A percentile compares a stretch with the other conserved stretches of the same genome.
Evolutionary conservation across 805 yeast genomes (phyloP).

Genomic region (Wickerhamomyces canadensis): DNA sequence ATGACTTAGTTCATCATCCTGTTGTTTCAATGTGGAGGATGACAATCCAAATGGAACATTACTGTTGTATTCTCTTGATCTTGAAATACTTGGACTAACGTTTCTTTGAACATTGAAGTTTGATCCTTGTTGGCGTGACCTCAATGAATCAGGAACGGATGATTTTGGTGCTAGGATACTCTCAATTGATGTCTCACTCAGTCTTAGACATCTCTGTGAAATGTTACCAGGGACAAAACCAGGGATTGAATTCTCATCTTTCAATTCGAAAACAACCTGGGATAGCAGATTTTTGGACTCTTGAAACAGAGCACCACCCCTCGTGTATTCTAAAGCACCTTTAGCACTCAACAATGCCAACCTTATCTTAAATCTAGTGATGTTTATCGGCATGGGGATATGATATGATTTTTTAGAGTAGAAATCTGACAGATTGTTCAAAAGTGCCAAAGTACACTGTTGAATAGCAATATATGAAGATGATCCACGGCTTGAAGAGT

Average conservation of each 20-base stretch:
- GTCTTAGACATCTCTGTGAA: slow-evolving; percentile 48
- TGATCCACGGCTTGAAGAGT: slow-evolving; percentile 30
- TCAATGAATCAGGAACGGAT: slow-evolving; percentile 1
- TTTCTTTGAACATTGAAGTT: no score
- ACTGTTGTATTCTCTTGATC: background rate
- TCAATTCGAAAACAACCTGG: slow-evolving; percentile 44
- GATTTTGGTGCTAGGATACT: slow-evolving; percentile 49
- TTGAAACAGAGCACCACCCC: slow-evolving; percentile 75
- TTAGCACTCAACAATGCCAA: slow-evolving; percentile 61
- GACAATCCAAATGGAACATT: slow-evolving; percentile 13
- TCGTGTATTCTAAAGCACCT: slow-evolving; percentile 75
- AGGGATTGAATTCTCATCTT: slow-evolving; percentile 36
- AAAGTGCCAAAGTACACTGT: slow-evolving; percentile 58
- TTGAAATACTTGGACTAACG: slow-evolving; percentile 2
- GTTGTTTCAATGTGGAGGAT: slow-evolving; percentile 1
- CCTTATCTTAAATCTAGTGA: slow-evolving; percentile 57
- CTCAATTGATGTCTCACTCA: slow-evolving; percentile 55
- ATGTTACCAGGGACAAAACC: slow-evolving; percentile 57
- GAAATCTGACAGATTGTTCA: slow-evolving; percentile 43
- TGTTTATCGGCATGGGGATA: slow-evolving; percentile 59
- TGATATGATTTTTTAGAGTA: slow-evolving; percentile 35
- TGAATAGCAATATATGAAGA: slow-evolving; percentile 63
- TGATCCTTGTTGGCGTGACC: no score
- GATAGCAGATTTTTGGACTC: slow-evolving; percentile 56
- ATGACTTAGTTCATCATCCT: slow-evolving; percentile 16